Conservation (phyloP, 2,329 filamentous ascomycete genomes). For the Neopestalotiopsis rosae region DNA sequence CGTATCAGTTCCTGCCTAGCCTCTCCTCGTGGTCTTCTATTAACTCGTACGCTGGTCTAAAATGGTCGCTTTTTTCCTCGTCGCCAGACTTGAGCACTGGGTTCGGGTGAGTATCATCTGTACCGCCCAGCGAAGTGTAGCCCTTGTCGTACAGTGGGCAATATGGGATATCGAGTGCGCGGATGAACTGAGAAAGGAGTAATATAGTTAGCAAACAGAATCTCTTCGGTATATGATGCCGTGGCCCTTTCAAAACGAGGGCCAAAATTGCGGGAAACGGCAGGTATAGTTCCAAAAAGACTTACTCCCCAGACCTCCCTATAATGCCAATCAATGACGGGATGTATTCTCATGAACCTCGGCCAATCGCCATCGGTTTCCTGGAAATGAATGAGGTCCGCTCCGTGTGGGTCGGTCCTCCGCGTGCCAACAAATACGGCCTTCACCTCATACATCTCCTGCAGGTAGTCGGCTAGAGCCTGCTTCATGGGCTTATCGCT, state of each 20-base stretch:
- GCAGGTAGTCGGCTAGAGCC: constrained; percentile 79
- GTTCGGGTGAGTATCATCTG: constrained; percentile 87
- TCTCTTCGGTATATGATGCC: not conserved
- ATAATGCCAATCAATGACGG: constrained; percentile 98
- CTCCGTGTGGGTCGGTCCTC: constrained; percentile 90
- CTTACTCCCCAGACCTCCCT: constrained; percentile 91
- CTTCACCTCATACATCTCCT: constrained; percentile 66
- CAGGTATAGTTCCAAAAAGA: constrained; percentile 26
- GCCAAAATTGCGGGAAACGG: not conserved
- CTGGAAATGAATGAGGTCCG: constrained; percentile 80
- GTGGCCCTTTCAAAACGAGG: not conserved
- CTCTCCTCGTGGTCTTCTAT: constrained; percentile 78
- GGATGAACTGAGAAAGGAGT: constrained; percentile 67
- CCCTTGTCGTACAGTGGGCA: constrained; percentile 86
- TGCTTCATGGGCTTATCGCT: constrained; percentile 81
- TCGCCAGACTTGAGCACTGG: constrained; percentile 64
- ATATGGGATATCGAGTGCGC: constrained; percentile 79
- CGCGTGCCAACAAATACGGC: constrained; percentile 89
- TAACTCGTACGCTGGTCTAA: constrained; percentile 78
- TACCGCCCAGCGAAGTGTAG: constrained; percentile 92
- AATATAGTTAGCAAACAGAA: not conserved
- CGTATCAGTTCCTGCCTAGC: constrained; percentile 67
- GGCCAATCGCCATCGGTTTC: constrained; percentile 91
- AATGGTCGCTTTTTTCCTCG: constrained; percentile 40
- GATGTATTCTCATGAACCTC: constrained; percentile 88